phyloP scores from a whole-genome alignment of 208 protist species.

The Trypanosomatidae sp. region DNA sequence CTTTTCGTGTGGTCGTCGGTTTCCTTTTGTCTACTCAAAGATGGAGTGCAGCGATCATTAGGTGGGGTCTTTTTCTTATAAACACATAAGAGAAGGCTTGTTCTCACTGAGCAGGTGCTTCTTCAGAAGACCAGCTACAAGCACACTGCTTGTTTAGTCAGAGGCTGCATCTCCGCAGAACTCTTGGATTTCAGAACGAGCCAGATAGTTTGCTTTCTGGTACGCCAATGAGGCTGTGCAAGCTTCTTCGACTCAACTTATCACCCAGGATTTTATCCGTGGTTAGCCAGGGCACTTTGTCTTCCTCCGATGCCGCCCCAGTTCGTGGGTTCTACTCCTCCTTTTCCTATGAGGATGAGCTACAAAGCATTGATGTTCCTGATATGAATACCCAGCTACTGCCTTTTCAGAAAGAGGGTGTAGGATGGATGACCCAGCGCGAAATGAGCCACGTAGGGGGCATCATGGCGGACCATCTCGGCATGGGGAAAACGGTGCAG shows the following conservation, averaged over 20 bases:
- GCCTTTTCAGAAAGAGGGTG: slow-evolving; percentile 90
- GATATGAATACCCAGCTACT: slow-evolving; percentile 65
- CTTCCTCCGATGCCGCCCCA: slow-evolving; percentile 47
- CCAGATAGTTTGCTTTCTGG: neutral
- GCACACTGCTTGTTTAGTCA: neutral
- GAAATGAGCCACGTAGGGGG: slow-evolving; percentile 78
- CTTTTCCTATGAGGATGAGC: slow-evolving; percentile 68
- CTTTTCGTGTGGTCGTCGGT: neutral
- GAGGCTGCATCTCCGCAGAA: neutral
- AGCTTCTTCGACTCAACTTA: slow-evolving; percentile 22
- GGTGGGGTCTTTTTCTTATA: slow-evolving; percentile 1
- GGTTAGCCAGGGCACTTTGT: slow-evolving; percentile 39
- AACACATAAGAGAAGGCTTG: neutral
- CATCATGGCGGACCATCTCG: slow-evolving; percentile 92
- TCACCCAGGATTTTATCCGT: slow-evolving; percentile 22
- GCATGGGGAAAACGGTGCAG: slow-evolving; percentile 92
- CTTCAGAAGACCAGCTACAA: neutral
- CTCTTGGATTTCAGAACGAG: neutral
- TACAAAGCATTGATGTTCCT: slow-evolving; percentile 64
- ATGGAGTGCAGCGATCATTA: neutral
- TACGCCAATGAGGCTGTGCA: slow-evolving; percentile 27
- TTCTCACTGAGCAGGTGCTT: neutral
- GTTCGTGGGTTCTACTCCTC: slow-evolving; percentile 85
- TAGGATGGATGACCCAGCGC: slow-evolving; percentile 88
- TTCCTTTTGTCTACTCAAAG: neutral